phyloP scores from a whole-genome alignment of 768 basidiomycete species.

The Mrakia frigida region DNA sequence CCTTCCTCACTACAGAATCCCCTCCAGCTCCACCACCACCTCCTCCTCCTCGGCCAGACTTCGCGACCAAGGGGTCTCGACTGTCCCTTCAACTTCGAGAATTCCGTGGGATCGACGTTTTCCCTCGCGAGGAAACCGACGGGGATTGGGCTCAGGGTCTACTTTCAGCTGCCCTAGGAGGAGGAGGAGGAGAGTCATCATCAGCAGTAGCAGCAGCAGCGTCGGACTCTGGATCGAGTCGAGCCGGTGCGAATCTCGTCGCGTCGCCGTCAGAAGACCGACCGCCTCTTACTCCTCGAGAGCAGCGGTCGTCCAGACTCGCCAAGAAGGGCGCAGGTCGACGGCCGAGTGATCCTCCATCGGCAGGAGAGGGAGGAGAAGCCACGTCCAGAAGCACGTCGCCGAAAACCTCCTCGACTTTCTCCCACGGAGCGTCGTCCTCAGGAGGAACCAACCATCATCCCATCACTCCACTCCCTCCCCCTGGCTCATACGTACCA shows the following conservation, averaged over 20 bases:
- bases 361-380: background rate
- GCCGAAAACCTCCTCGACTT: background rate
- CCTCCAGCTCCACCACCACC: background rate
- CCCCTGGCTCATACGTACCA: background rate
- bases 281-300: constrained; percentile 2
- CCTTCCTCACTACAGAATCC: background rate
- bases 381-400: background rate
- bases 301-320: background rate
- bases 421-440: background rate
- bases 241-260: background rate
- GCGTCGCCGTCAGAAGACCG: background rate
- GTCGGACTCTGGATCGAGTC: background rate
- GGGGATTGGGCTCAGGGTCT: background rate
- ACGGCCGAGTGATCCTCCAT: background rate
- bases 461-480: background rate
- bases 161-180: background rate
- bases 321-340: constrained; percentile 10
- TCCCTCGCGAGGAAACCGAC: background rate
- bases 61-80: background rate
- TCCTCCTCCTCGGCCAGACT: background rate
- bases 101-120: background rate
- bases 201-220: background rate
- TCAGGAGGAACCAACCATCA: background rate
- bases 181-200: background rate
- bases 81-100: background rate